Evolutionary conservation across 257 asterid genomes (phyloP), one percentile per base, ranked within the genome.

Genomic region (Penstemon barbatus): DNA sequence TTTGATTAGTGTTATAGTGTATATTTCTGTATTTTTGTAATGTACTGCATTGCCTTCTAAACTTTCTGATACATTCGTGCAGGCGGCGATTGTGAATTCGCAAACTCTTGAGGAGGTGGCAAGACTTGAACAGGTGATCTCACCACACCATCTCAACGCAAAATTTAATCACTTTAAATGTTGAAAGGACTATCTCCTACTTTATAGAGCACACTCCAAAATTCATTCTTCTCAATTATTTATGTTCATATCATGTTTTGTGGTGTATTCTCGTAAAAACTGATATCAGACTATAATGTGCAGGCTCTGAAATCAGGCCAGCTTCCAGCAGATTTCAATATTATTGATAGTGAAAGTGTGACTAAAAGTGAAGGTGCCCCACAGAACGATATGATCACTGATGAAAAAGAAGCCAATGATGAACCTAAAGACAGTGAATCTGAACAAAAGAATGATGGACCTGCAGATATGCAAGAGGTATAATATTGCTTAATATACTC

Each of bases 71-170:
- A 39, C 68, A 66, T 61, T 56, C 68, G 3, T 83, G 83, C 90
- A 94, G 98, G 98, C 99, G 84, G 99, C 99, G 69, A 94, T 94
- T 74, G 88, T 86, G 73, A 94, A 91, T 76, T 86, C 99, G 56
- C 97, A 91, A 80, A 89, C 99, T 71, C 96, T 94, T 52, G 99
- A 94, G 82, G 97, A 94, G 83, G 98, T 94, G 75, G 96, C 99
- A 57, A 87, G 96, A 82, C 99, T 94, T 76, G 99, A 94, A 80
- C 96, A 94, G 99, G 99, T 90, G 65, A 78, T 69, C 51, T 74
- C 64, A 42, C 66, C 74, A 25, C 40, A 68, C 60, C 19, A 7
- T 33, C 61, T 40, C 33, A n/a, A 40, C 43, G 59, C 52, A 19
- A 40, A 55, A 10, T 9, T 55, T 52, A 63, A 40, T 68, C 40